Evolutionary conservation across 2,329 filamentous ascomycete genomes (phyloP).

Genomic region (Colletotrichum siamense): DNA sequence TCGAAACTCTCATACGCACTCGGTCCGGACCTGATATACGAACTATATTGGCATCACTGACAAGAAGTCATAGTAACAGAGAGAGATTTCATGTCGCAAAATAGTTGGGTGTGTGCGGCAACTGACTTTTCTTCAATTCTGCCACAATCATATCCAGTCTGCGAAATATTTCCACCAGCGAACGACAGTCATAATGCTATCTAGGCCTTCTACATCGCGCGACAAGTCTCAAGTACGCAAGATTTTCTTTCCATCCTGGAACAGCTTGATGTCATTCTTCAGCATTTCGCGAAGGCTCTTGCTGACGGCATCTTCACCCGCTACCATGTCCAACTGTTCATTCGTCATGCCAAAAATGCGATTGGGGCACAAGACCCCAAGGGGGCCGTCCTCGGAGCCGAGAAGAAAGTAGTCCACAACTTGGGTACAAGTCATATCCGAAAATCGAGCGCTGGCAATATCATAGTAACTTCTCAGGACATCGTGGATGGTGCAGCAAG

Average conservation of each 20-base stretch:
- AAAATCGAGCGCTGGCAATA: constrained; percentile 58
- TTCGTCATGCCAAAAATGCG: constrained; percentile 53
- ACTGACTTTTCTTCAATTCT: no score
- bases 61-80: no score
- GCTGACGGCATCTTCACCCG: constrained; percentile 57
- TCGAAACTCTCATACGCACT: neutral
- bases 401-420: constrained; percentile 61
- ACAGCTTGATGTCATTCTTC: constrained; percentile 47
- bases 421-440: constrained; percentile 67
- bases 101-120: no score
- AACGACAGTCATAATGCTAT: no score
- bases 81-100: no score
- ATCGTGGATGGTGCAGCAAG: no score
- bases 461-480: no score
- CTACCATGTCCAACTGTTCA: constrained; percentile 59
- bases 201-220: neutral
- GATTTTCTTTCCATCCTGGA: constrained; percentile 42
- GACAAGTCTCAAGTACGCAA: neutral
- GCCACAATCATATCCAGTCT: no score
- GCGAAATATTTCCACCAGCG: no score
- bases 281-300: constrained; percentile 48
- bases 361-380: constrained; percentile 55
- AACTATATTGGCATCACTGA: no score
- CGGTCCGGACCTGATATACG: neutral
- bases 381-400: constrained; percentile 50